phyloP scores from a whole-genome alignment of 2,329 filamentous ascomycete species.

The Penicillium sumatraense region DNA sequence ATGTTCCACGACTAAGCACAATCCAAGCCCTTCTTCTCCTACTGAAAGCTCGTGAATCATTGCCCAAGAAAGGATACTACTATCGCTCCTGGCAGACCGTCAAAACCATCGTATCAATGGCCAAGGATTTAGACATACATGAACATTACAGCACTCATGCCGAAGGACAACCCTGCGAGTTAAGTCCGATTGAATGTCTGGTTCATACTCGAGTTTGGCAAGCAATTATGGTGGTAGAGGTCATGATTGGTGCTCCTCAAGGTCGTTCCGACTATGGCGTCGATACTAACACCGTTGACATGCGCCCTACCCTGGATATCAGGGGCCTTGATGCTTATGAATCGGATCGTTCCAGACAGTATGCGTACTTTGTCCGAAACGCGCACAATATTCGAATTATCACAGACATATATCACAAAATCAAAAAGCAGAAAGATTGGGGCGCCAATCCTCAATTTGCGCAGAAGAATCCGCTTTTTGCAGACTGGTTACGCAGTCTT shows the following conservation, averaged over 20 bases:
- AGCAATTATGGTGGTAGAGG: conserved; percentile 79
- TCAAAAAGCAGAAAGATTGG: conserved; percentile 83
- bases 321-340: conserved; percentile 75
- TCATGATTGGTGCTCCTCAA: conserved; percentile 93
- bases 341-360: conserved; percentile 78
- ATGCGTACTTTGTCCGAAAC: conserved; percentile 77
- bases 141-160: conserved; percentile 83
- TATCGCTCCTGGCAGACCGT: conserved; percentile 97
- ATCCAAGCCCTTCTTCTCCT: conserved; percentile 87
- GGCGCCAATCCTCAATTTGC: conserved; percentile 82
- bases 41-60: conserved; percentile 88
- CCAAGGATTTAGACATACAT: conserved; percentile 85
- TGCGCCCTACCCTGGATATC: conserved; percentile 66
- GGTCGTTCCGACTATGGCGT: conserved; percentile 81
- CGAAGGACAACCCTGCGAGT: conserved; percentile 71
- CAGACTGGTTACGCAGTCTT: conserved; percentile 74
- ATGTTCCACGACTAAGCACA: conserved; percentile 86
- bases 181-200: conserved; percentile 73
- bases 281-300: conserved; percentile 74
- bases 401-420: conserved; percentile 72
- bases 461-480: conserved; percentile 76
- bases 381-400: conserved; percentile 79
- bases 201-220: conserved; percentile 91
- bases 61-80: conserved; percentile 91
- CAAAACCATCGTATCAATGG: conserved; percentile 90